Conservation (phyloP, 2,329 filamentous ascomycete species). For the Domatiomyces catenatus region DNA sequence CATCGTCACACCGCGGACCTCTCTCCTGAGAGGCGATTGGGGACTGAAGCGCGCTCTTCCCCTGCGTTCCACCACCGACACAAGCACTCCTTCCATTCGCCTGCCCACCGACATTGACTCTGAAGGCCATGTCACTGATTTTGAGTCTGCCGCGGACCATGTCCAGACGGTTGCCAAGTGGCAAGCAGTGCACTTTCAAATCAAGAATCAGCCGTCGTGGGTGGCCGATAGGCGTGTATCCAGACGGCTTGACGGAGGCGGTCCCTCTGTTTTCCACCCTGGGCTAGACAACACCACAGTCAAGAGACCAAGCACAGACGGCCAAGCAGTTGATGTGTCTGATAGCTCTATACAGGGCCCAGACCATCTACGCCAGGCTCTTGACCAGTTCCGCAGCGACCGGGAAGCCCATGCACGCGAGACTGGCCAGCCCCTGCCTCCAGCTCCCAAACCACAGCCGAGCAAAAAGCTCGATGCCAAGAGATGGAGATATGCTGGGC, state of each 20-base stretch:
- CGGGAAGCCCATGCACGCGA: slow-evolving; percentile 1
- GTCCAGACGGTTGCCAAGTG: slow-evolving; percentile 69
- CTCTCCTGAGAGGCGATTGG: slow-evolving; percentile 71
- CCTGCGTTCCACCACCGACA: slow-evolving; percentile 54
- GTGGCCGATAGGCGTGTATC: neutral
- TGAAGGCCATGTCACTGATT: slow-evolving; percentile 78
- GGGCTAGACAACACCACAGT: slow-evolving; percentile 14
- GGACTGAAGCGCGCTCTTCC: slow-evolving; percentile 78
- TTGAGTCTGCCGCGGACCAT: slow-evolving; percentile 67
- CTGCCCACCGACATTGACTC: slow-evolving; percentile 62
- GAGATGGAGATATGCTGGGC: slow-evolving; percentile 43
- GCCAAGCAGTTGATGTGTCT: neutral
- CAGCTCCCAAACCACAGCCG: neutral
- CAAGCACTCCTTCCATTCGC: slow-evolving; percentile 59
- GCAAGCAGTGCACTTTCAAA: slow-evolving; percentile 46
- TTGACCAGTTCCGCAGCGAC: slow-evolving; percentile 6
- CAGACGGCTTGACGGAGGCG: neutral
- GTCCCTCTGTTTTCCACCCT: slow-evolving; percentile 21
- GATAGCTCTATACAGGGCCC: slow-evolving; percentile 9
- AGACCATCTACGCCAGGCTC: slow-evolving; percentile 8
- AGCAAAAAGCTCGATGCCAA: slow-evolving; percentile 1
- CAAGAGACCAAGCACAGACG: neutral
- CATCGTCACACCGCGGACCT: slow-evolving; percentile 60
- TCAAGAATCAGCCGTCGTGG: slow-evolving; percentile 20
- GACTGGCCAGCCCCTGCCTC: neutral